Evolutionary conservation across 2,329 filamentous ascomycete genomes (phyloP), one percentile per base, ranked within the genome.

Genomic region (Mycogone perniciosa): DNA sequence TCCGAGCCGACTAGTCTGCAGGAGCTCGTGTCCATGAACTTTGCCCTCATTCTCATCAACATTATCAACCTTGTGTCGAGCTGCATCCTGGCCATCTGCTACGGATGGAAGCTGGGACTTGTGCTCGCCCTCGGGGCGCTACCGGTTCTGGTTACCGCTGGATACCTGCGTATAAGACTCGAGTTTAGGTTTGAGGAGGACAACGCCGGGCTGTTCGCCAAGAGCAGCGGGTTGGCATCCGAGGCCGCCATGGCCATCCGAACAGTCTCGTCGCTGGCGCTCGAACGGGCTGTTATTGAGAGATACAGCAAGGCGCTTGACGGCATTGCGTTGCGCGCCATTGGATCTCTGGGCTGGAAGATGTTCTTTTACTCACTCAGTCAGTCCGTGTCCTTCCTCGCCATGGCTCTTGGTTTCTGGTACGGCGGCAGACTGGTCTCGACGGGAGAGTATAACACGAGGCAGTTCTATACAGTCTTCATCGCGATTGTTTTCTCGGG

Each of bases 401-500:
- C 62, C 33, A 69, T 71, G 67, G 69, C 61, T 2, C 54, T 71
- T 1, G 68, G 70, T 0, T 71, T 71, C 47, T 71, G 68, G 69
- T 71, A 73, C 37, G 70, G 71, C 1, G 68, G 70, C 1, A 63
- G 60, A 26, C 64, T 73, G 4, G 61, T 74, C 6, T 69, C 69
- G 1, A 65, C 60, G 1, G 68, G 71, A n/a, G 76, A 80, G 55
- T 78, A 79, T 56, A 64, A 64, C 2, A 61, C 68, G 0, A 59
- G 66, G 3, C 67, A 75, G 42, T 79, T 78, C 60, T 78, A 78
- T 57, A 66, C 72, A 34, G 70, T 76, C 31, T 79, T 79, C 59
- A 71, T 76, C 50, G 72, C 75, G 20, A 65, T 77, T 11, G 63
- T 79, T 26, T 77, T 71, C 53, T 70, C 71, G 0, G 70, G 67